These are phyloP conservation scores for Candida sp. DNA, from an alignment of 1,139 yeast species.

Conservation along the genomic window DNA sequence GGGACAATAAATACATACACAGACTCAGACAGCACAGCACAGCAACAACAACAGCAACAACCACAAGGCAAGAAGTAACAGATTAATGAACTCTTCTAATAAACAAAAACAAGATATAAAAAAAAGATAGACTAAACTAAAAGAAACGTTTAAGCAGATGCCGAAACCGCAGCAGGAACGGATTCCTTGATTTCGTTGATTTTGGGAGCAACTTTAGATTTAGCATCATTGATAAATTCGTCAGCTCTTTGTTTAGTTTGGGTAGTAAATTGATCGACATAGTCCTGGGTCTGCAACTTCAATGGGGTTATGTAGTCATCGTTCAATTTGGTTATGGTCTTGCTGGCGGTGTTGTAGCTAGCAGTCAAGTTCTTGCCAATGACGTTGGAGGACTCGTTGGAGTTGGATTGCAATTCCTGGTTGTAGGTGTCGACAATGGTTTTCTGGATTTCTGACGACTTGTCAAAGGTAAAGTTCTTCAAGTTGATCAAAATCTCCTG, in stretches of 20 bases:
- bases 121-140: not conserved
- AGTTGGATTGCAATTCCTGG: constrained; percentile 26
- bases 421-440: constrained; percentile 40
- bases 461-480: constrained; percentile 27
- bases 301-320: constrained; percentile 44
- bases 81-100: not conserved
- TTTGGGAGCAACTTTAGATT: constrained; percentile 17
- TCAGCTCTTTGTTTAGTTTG: constrained; percentile 43
- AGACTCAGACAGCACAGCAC: too few relatives aligned
- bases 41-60: too few relatives aligned
- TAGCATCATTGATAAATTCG: constrained; percentile 35
- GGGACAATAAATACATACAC: too few relatives aligned
- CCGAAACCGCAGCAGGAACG: constrained; percentile 15
- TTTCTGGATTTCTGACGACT: constrained; percentile 34
- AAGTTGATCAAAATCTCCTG: constrained; percentile 32
- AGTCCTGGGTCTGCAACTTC: constrained; percentile 43
- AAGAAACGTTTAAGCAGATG: constrained; percentile 19
- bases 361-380: constrained; percentile 37
- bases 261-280: constrained; percentile 38
- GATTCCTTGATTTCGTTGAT: constrained; percentile 14
- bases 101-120: not conserved
- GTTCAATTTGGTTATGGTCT: constrained; percentile 39
- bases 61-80: not conserved
- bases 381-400: constrained; percentile 18
- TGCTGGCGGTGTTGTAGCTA: constrained; percentile 37